Evolutionary conservation across 225 moss, liverwort and hornwort genomes (phyloP), one percentile per base, ranked within the genome.

Genomic region (Neckera pumila): DNA sequence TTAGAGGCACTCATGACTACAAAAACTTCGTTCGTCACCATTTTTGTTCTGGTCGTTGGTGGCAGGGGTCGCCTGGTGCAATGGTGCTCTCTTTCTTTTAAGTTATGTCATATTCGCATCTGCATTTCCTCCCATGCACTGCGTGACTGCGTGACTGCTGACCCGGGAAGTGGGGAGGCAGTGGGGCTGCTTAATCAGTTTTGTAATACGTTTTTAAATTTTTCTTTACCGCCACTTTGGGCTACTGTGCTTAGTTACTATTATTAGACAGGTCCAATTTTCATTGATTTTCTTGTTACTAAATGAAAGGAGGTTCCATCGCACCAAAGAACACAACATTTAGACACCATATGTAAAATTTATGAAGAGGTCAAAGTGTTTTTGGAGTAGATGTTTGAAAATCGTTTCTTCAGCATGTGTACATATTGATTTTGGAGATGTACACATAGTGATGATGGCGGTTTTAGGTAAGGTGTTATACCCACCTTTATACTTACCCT

Each of bases 271-370:
- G 5, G 4, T 21, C 13, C 2, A 12, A 13, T 9, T 54, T 54
- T 3, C 14, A 54, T 25, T 6, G 27, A 16, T 72, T 27, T 10
- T 2, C 43, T 17, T 25, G 14, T 8, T 15, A 9, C 14, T 9
- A 9, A 9, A 9, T 70, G 26, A 40, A 70, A 26, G 26, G 11
- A 4, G 2, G 11, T 47, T 45, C 4, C 19, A 47, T 47, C 2
- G 1, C 7, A 30, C 4, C 27, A 16, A 16, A 43, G 2, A 28
- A 10, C 3, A 0, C 1, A 1, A 42, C 5, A 71, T 31, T 31
- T 31, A 19, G 12, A 31, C 19, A 7, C 1, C 0, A 0, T 11
- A 47, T 30, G 17, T 1, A 6, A 6, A 45, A 17, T 28, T 17
- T 9, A 1, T 0, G 0, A 54, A 30, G 17, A 11, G 6, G 47